Base-by-base conservation (phyloP, 768 basidiomycete species). In the Podaxis carcinomalis region DNA sequence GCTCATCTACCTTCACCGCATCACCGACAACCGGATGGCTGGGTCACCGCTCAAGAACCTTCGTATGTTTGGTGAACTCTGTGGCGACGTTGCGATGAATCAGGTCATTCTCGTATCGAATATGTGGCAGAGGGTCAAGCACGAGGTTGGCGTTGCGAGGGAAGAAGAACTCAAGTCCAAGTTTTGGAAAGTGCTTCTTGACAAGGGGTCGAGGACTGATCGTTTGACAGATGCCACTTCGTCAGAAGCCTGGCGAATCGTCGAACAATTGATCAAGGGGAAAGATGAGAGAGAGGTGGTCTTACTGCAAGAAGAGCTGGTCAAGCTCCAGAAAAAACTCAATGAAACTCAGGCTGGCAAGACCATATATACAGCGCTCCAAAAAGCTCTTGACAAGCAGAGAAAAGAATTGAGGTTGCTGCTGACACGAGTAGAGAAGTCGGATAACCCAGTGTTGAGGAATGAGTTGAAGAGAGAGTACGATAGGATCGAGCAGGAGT, bases 291-390 rank as follows among this genome's bases (percentile, higher is more conserved):
- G 51, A 13, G 65, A 68, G 40, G 51, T 64, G 0, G 63, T 72
- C n/a, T 66, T 69, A 35, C 62, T 75, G 47, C 74, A 74, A 61
- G 67, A 71, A 57, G 74, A 75, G 55, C 59, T 75, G 27, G 71
- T 73, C 21, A 69, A 74, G 21, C 62, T 72, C 16, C 57, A 60
- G 16, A 69, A 67, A 51, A 51, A 61, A 7, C 64, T 74, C 50
- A 66, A 68, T 32, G 72, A 74, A 59, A 74, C 74, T 0, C 62
- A 71, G 16, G 74, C 73, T 5, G 74, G 72, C 11, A 67, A 67
- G 27, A 65, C 72, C 1, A 42, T 75, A 4, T 68, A 71, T 50
- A 65, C 53, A 21, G 57, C 66, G 0, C 62, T 73, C 21, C 69
- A 71, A 37, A 68, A 66, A 49, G 59, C 69, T 9, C 65, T 75